A percentile compares a stretch with the other conserved stretches of the same genome.
Conservation (phyloP, 2,329 filamentous ascomycete species). For the Aureobasidium sp. region DNA sequence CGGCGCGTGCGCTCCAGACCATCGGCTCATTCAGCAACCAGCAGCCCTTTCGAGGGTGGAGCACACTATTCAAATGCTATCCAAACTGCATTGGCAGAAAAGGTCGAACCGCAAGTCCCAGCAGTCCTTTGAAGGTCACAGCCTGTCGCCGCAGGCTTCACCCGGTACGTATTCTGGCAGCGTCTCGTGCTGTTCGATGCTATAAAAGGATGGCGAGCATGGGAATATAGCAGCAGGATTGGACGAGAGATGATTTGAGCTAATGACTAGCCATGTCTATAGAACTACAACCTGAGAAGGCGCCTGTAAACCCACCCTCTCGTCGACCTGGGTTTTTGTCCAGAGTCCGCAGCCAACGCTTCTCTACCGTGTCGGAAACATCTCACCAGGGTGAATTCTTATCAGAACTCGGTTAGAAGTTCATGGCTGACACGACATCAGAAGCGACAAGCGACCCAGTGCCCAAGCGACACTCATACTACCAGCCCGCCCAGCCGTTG, state of each 20-base stretch:
- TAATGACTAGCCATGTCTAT: not conserved
- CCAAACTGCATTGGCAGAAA: constrained; percentile 15
- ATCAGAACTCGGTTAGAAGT: not conserved
- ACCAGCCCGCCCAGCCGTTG: constrained; percentile 11
- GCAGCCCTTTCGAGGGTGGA: constrained; percentile 9
- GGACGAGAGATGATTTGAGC: not conserved
- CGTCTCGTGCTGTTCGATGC: not conserved
- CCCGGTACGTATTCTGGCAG: not conserved
- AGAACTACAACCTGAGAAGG: not conserved
- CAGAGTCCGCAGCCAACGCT: constrained; percentile 12
- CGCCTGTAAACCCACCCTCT: not conserved
- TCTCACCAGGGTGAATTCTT: not conserved
- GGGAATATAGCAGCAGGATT: not conserved
- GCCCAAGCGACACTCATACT: constrained; percentile 10
- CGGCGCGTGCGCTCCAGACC: constrained; percentile 13
- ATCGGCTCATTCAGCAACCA: constrained; percentile 7
- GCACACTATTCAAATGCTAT: constrained; percentile 12
- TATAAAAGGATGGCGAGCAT: not conserved
- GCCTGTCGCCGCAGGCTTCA: constrained; percentile 8
- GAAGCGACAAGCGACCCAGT: constrained; percentile 4
- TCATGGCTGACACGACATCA: not conserved
- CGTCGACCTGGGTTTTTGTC: constrained; percentile 11
- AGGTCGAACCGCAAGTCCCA: constrained; percentile 9
- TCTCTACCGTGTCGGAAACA: not conserved
- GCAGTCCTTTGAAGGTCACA: constrained; percentile 10